Evolutionary conservation across 768 basidiomycete genomes (phyloP).

Genomic region (Mycena venus): DNA sequence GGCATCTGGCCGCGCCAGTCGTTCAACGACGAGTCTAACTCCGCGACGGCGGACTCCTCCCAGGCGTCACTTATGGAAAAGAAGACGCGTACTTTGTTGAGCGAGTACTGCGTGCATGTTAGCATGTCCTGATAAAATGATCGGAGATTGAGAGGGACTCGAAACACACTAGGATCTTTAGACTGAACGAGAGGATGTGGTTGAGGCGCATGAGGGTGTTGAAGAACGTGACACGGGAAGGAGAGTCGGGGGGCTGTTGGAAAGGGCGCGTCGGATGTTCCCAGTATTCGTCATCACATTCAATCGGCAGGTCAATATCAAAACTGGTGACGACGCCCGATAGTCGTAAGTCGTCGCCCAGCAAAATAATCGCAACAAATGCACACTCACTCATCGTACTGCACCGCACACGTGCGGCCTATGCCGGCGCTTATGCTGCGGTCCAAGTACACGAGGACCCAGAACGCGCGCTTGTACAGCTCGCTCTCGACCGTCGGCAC

Average conservation of each 20-base stretch:
- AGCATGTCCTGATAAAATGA: background rate
- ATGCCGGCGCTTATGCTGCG: conserved; percentile 62
- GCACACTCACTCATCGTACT: conserved; percentile 52
- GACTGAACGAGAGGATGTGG: conserved; percentile 70
- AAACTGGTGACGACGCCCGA: conserved; percentile 69
- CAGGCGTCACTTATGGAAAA: conserved; percentile 64
- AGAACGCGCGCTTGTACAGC: conserved; percentile 80
- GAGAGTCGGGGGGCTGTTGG: conserved; percentile 71
- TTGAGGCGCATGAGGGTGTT: conserved; percentile 67
- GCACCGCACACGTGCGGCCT: conserved; percentile 57
- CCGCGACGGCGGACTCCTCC: conserved; percentile 75
- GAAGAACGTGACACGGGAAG: conserved; percentile 69
- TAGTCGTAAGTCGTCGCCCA: too few relatives aligned
- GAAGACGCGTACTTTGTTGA: conserved; percentile 70
- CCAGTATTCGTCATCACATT: conserved; percentile 83
- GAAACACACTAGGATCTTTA: conserved; percentile 65
- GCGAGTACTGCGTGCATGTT: conserved; percentile 63
- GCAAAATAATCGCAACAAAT: too few relatives aligned
- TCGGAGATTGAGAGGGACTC: background rate
- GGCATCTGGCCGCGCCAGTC: conserved; percentile 62
- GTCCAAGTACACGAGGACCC: conserved; percentile 58
- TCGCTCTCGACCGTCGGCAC: conserved; percentile 70
- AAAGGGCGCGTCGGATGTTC: conserved; percentile 65
- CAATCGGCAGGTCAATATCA: conserved; percentile 74
- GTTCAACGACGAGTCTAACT: conserved; percentile 83